These are phyloP conservation scores for Elsinoe batatas DNA, from an alignment of 2,329 filamentous ascomycete species.

Conservation along the genomic window DNA sequence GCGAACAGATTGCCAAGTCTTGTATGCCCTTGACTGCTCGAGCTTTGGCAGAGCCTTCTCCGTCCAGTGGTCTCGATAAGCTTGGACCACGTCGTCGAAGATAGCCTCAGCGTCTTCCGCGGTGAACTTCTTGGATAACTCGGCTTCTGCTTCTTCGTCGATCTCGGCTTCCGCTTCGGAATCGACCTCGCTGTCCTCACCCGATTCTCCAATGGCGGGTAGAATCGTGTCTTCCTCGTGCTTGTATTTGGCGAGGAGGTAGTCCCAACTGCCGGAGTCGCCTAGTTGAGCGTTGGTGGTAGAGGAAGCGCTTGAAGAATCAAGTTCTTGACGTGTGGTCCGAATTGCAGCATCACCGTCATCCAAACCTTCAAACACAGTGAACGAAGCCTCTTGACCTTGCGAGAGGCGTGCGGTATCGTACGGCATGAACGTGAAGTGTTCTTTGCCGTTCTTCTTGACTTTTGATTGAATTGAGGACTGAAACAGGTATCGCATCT, in stretches of 20 bases:
- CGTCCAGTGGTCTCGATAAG: constrained; percentile 48
- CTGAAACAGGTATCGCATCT: constrained; percentile 21
- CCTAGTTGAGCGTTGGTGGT: background rate
- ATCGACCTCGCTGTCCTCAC: constrained; percentile 21
- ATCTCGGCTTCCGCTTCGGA: constrained; percentile 42
- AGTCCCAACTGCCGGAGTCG: constrained; percentile 18
- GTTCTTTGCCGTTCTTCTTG: constrained; percentile 17
- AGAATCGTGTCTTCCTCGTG: constrained; percentile 34
- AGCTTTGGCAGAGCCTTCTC: constrained; percentile 47
- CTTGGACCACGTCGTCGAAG: constrained; percentile 46
- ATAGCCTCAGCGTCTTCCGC: constrained; percentile 41
- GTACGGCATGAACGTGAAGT: constrained; percentile 26
- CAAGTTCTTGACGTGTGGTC: background rate
- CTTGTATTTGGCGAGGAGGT: constrained; percentile 20
- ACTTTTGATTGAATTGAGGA: background rate
- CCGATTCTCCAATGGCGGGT: constrained; percentile 48
- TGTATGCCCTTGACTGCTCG: constrained; percentile 47
- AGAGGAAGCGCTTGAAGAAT: background rate
- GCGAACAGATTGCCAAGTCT: constrained; percentile 51
- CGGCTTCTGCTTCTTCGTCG: constrained; percentile 28
- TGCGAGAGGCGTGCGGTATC: constrained; percentile 12
- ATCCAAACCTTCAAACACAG: constrained; percentile 20
- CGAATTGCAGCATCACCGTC: constrained; percentile 20
- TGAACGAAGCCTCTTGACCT: constrained; percentile 21
- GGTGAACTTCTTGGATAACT: background rate